phyloP scores from a whole-genome alignment of 2,329 filamentous ascomycete genomes.

The Arthrocladium fulminans region DNA sequence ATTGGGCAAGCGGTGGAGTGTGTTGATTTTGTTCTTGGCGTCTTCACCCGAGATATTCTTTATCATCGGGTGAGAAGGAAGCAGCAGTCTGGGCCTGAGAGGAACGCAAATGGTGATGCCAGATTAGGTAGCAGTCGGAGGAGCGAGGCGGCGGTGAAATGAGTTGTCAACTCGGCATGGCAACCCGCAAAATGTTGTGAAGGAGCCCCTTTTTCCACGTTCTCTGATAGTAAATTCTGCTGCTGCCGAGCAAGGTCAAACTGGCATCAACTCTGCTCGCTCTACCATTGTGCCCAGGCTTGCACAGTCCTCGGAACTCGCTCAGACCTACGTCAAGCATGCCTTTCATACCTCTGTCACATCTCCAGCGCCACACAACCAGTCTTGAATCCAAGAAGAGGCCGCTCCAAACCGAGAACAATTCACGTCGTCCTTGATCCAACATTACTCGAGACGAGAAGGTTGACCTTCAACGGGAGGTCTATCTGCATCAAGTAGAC shows the following conservation, averaged over 20 bases:
- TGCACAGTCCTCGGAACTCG: background rate
- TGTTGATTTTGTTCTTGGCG: background rate
- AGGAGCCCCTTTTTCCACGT: too few species aligned
- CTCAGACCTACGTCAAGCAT: background rate
- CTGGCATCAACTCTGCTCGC: background rate
- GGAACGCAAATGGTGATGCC: too few species aligned
- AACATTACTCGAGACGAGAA: background rate
- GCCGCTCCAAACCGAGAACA: background rate
- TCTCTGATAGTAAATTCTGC: too few species aligned
- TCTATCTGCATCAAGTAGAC: background rate
- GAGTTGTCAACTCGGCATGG: background rate
- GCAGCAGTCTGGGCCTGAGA: background rate
- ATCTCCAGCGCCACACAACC: background rate
- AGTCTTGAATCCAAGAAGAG: background rate
- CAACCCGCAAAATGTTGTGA: background rate
- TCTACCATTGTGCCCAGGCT: background rate
- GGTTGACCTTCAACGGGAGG: background rate
- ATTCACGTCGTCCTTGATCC: background rate
- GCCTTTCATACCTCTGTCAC: background rate
- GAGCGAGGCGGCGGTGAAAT: background rate
- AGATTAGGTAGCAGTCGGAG: too few species aligned
- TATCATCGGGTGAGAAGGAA: background rate
- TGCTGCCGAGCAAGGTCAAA: background rate
- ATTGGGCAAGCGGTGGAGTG: background rate
- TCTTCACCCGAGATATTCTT: background rate